Evolutionary conservation across 257 asterid species (phyloP).

Genomic region (Solanum pennellii): DNA sequence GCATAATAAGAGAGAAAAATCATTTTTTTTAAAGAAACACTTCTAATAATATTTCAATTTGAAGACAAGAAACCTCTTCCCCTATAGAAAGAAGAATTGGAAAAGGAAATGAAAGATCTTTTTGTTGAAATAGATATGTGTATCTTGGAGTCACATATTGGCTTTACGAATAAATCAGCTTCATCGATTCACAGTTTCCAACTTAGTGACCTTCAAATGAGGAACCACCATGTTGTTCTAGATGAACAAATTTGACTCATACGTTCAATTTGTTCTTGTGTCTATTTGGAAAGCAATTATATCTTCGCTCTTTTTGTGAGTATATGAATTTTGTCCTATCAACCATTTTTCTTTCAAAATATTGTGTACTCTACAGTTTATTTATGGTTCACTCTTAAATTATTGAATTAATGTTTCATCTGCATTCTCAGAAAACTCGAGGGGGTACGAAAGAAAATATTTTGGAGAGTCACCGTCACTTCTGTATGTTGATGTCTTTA

Average conservation of each 20-base stretch:
- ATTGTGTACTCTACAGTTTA: not conserved
- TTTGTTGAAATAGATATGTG: conserved; percentile 37
- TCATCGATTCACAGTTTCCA: not conserved
- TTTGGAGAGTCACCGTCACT: not conserved
- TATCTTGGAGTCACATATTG: conserved; percentile 13
- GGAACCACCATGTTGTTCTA: conserved; percentile 29
- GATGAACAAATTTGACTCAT: conserved; percentile 54
- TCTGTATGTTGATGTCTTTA: not conserved
- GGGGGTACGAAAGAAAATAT: not conserved
- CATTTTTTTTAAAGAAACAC: not conserved
- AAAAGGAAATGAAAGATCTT: conserved; percentile 34
- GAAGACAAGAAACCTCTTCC: conserved; percentile 25
- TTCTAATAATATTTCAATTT: conserved; percentile 47
- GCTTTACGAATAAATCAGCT: not conserved
- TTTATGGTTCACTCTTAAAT: not conserved
- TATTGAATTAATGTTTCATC: not conserved
- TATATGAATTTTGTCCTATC: not conserved
- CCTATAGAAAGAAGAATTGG: conserved; percentile 23
- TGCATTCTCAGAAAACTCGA: conserved; percentile 17
- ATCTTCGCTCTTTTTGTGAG: conserved; percentile 56
- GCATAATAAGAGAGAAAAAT: conserved; percentile 5
- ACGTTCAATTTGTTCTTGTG: conserved; percentile 29
- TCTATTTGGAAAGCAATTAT: conserved; percentile 37
- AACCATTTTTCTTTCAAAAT: not conserved
- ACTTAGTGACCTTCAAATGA: conserved; percentile 16